Evolutionary conservation across 805 yeast species (phyloP).

Genomic region (Tetrapisispora pingtungensis): DNA sequence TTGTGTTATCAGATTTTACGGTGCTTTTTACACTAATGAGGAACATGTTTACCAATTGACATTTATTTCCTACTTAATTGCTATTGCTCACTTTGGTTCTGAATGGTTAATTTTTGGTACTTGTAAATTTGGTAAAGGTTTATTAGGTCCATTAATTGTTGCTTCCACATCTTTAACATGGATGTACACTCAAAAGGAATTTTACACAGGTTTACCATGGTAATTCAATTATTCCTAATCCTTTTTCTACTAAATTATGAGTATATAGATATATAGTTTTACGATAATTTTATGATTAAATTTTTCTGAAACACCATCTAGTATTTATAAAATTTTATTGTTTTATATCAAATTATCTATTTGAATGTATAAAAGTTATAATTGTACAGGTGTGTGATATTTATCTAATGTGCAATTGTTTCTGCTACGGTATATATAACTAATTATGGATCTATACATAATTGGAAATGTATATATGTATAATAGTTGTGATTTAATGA

Average conservation of each 20-base stretch:
- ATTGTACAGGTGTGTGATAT: too few relatives aligned
- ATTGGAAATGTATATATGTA: too few relatives aligned
- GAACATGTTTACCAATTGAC: constrained; percentile 69
- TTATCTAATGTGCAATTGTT: not conserved
- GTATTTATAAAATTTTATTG: too few relatives aligned
- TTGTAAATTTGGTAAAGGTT: constrained; percentile 77
- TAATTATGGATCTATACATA: not conserved
- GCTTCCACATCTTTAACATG: constrained; percentile 63
- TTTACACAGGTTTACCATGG: constrained; percentile 37
- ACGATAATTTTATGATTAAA: not conserved
- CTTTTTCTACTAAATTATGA: not conserved
- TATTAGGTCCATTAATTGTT: constrained; percentile 81
- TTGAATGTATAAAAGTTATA: too few relatives aligned
- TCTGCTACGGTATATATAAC: not conserved
- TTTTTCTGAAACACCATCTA: not conserved
- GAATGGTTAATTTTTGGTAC: constrained; percentile 79
- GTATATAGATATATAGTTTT: not conserved
- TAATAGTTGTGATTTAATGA: not conserved
- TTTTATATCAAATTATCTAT: too few relatives aligned
- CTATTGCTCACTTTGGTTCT: constrained; percentile 68
- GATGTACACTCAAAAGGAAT: constrained; percentile 68
- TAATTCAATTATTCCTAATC: not conserved
- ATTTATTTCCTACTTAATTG: constrained; percentile 70
- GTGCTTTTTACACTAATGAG: constrained; percentile 65
- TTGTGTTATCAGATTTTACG: constrained; percentile 74